Percentiles rank a stretch among this genome's conserved stretches.
These are phyloP conservation scores for Oxyria digyna DNA, from an alignment of 148 eudicot species.

Conservation along the genomic window DNA sequence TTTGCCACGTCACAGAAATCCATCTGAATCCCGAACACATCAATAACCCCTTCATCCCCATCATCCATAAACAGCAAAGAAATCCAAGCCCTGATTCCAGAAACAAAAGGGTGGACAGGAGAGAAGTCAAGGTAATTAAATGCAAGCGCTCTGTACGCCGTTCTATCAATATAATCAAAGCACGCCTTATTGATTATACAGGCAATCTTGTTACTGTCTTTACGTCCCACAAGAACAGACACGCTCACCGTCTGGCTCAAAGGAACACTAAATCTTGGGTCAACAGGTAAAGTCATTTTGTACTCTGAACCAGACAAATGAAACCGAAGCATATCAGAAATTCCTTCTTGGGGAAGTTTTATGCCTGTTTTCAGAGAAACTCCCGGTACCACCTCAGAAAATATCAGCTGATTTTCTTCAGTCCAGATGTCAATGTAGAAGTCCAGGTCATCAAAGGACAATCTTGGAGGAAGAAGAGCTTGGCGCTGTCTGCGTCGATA, in stretches of 20 bases:
- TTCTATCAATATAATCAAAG: slow-evolving; percentile 70
- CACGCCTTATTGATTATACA: slow-evolving; percentile 43
- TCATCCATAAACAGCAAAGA: slow-evolving; percentile 65
- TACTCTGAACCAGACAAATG: slow-evolving; percentile 56
- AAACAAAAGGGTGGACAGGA: slow-evolving; percentile 62
- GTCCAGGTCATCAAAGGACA: slow-evolving; percentile 63
- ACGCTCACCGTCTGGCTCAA: slow-evolving; percentile 43
- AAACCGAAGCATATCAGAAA: slow-evolving; percentile 38
- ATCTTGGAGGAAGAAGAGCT: slow-evolving; percentile 51
- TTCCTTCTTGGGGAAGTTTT: slow-evolving; percentile 41
- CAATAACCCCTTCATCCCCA: slow-evolving; percentile 40
- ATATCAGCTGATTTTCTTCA: slow-evolving; percentile 40
- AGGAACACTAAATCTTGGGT: slow-evolving; percentile 47
- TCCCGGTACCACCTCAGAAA: slow-evolving; percentile 67
- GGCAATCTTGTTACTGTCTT: slow-evolving; percentile 60
- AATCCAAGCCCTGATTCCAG: slow-evolving; percentile 80
- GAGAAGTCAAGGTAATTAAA: slow-evolving; percentile 78
- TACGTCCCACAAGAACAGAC: slow-evolving; percentile 65
- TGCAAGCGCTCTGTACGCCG: slow-evolving; percentile 72
- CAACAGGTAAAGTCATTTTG: slow-evolving; percentile 67
- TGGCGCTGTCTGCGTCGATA: slow-evolving; percentile 38
- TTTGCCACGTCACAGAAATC: slow-evolving; percentile 85
- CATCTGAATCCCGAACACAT: slow-evolving; percentile 80
- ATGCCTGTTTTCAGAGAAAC: slow-evolving; percentile 44
- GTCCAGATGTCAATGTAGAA: slow-evolving; percentile 89